Conservation (phyloP, 73 alveolate genomes). For the Symbiodinium pilosum region DNA sequence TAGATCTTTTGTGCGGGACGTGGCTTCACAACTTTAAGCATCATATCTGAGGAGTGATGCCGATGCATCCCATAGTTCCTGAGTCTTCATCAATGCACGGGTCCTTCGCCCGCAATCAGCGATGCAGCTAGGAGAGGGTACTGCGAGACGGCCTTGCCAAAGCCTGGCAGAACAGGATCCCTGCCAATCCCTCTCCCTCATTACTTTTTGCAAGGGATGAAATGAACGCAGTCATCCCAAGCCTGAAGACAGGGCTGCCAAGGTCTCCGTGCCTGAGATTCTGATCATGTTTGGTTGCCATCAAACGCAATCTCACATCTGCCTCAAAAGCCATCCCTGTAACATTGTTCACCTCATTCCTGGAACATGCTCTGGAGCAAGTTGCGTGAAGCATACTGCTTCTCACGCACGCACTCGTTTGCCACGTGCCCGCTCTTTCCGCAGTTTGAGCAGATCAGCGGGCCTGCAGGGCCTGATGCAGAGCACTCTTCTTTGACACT, state of each 20-base stretch:
- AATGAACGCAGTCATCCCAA: background rate
- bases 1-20: too few species aligned
- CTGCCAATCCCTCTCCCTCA: too few species aligned
- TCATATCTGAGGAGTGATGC: too few species aligned
- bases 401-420: constrained; percentile 27
- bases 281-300: too few species aligned
- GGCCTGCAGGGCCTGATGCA: background rate
- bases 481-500: too few species aligned
- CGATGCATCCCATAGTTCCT: too few species aligned
- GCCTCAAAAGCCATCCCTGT: background rate
- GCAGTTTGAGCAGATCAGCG: constrained; percentile 55
- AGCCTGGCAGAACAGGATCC: background rate
- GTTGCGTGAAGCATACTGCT: background rate
- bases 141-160: constrained; percentile 67
- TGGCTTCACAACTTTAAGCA: too few species aligned
- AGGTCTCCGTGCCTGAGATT: background rate
- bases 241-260: constrained; percentile 1
- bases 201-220: background rate
- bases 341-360: background rate
- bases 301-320: too few species aligned
- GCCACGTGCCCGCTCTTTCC: constrained; percentile 58
- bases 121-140: constrained; percentile 64
- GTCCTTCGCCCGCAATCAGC: constrained; percentile 34
- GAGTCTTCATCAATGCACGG: too few species aligned
- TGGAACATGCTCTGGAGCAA: background rate